Base-by-base conservation (phyloP, 768 basidiomycete species). In the Xanthoconium purpureum region DNA sequence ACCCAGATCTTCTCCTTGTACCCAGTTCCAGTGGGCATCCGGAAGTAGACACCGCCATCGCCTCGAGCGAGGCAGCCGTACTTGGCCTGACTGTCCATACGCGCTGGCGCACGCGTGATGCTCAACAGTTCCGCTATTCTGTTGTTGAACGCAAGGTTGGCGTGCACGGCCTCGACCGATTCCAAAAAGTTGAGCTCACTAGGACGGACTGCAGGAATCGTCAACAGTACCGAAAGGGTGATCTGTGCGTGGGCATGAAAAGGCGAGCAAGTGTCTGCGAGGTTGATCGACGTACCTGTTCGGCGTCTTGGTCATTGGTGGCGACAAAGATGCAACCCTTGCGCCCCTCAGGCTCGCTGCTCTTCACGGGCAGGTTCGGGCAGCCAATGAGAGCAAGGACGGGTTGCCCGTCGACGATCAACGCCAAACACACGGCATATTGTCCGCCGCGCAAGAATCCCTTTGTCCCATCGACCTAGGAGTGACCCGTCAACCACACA, bases 1-100 rank as follows among this genome's bases (percentile, higher is more conserved):
- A 89, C 90, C 95, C 96, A 99, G n/a, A 98, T 95, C 75, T 98
- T 98, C 71, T 98, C 96, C 58, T 75, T 71, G 70, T 98, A 98
- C 3, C 86, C 89, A 1, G 81, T 75, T 6, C 84, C 84, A 1
- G 85, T 85, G 0, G 91, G 91, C 80, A 92, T 86, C 9, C 91
- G 78, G 42, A 93, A 74, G 68, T 94, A 96, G 36, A 83, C 82
- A 2, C 85, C 87, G 1, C 94, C 94, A 53, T 96, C 89, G 0
- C 95, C 94, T 40, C 95, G 77, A 6, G 86, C 84, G 14, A 98
- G 81, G 65, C 87, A 85, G 32, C 88, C 84, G 63, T 98, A 98
- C 74, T 98, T 99, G 2, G 94, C 94, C 71, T 98, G 95, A 68
- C 89, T 91, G 70, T 98, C 96, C 94, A 98, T 97, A 18, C 92